Evolutionary conservation across 2,329 filamentous ascomycete genomes (phyloP).

Genomic region (Lomentospora prolificans): DNA sequence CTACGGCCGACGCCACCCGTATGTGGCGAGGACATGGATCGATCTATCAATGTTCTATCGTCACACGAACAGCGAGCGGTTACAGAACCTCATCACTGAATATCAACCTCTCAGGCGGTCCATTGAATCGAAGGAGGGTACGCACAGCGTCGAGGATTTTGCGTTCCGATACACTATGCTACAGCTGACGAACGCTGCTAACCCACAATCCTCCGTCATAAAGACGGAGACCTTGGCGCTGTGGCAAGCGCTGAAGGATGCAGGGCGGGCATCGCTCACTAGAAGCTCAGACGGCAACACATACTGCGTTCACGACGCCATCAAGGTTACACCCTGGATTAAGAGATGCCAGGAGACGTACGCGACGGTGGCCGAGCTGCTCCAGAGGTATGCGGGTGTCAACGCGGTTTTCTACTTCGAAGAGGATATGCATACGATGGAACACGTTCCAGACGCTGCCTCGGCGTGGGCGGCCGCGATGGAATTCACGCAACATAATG

Average conservation of each 20-base stretch:
- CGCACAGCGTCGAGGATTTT: constrained; percentile 24
- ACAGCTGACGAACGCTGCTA: constrained; percentile 27
- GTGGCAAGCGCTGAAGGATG: constrained; percentile 25
- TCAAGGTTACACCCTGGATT: constrained; percentile 33
- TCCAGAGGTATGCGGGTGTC: constrained; percentile 28
- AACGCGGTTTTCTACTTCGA: constrained; percentile 31
- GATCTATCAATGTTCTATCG: constrained; percentile 31
- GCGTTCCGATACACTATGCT: constrained; percentile 30
- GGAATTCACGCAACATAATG: constrained; percentile 16
- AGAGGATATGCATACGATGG: constrained; percentile 31
- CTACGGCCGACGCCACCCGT: constrained; percentile 31
- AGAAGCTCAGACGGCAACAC: constrained; percentile 27
- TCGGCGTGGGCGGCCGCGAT: constrained; percentile 16
- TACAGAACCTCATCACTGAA: constrained; percentile 27
- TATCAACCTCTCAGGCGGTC: constrained; percentile 25
- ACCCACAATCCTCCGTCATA: constrained; percentile 23
- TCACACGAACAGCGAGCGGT: constrained; percentile 24
- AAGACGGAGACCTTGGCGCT: constrained; percentile 27
- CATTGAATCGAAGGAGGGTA: constrained; percentile 24
- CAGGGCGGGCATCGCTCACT: constrained; percentile 25
- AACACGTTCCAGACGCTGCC: constrained; percentile 11
- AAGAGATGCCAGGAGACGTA: constrained; percentile 33
- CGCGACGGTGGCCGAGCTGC: constrained; percentile 24
- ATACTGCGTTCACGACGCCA: constrained; percentile 32
- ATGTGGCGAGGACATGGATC: constrained; percentile 31